phyloP scores from a whole-genome alignment of 495 filamentous ascomycete species.

The Amniculicola lignicola region DNA sequence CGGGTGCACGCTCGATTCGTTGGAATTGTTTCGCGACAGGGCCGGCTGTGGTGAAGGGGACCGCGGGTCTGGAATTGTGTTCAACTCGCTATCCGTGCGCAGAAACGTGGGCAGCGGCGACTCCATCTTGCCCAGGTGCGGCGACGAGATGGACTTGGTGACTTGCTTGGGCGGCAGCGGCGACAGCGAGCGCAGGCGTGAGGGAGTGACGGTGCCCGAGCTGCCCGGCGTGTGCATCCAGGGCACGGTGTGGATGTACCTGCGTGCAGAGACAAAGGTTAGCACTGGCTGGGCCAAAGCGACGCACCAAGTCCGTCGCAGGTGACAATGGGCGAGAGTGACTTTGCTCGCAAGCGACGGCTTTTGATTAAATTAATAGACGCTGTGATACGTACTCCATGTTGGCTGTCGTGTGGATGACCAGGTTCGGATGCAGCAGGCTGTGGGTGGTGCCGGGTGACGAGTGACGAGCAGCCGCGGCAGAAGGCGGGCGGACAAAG shows the following conservation, averaged over 20 bases:
- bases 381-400: slow-evolving; percentile 30
- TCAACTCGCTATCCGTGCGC: slow-evolving; percentile 31
- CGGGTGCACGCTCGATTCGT: slow-evolving; percentile 51
- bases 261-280: slow-evolving; percentile 3
- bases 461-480: slow-evolving; percentile 14
- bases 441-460: too few species aligned
- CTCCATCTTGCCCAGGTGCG: slow-evolving; percentile 25
- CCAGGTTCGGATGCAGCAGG: slow-evolving; percentile 12
- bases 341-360: not conserved
- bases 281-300: too few species aligned
- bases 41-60: slow-evolving; percentile 25
- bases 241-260: slow-evolving; percentile 20
- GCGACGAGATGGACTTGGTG: slow-evolving; percentile 35
- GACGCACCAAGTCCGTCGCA: too few species aligned
- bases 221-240: slow-evolving; percentile 21
- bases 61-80: slow-evolving; percentile 38
- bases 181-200: slow-evolving; percentile 29
- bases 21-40: slow-evolving; percentile 26
- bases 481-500: slow-evolving; percentile 20
- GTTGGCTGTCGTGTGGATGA: not conserved
- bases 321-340: too few species aligned
- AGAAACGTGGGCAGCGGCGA: not conserved
- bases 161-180: slow-evolving; percentile 17
- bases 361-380: not conserved
- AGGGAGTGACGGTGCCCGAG: slow-evolving; percentile 25